Conservation (phyloP, 129 eudicot species). For the Saussurea involucrata region DNA sequence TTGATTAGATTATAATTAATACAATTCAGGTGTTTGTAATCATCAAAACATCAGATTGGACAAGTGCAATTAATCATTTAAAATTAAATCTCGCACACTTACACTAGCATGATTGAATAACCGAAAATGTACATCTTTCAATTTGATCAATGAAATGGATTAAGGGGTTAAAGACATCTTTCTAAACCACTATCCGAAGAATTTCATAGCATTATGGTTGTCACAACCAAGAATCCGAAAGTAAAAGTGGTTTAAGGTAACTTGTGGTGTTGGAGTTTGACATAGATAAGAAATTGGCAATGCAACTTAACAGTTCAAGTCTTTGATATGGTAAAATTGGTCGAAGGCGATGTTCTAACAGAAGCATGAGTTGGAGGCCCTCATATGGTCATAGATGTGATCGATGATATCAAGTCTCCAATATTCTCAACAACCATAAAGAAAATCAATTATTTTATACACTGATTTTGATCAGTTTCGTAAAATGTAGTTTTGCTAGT, state of each 20-base stretch:
- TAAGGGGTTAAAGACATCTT: too few species aligned
- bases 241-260: too few species aligned
- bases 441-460: too few species aligned
- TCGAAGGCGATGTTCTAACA: not conserved
- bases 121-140: not conserved
- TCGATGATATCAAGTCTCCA: too few species aligned
- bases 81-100: not conserved
- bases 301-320: too few species aligned
- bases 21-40: not conserved
- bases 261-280: too few species aligned
- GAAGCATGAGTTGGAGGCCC: not conserved
- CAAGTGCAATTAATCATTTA: not conserved
- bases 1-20: not conserved
- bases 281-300: not conserved
- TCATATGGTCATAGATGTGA: not conserved
- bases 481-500: not conserved
- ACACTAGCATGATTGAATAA: not conserved
- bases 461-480: not conserved
- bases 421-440: too few species aligned
- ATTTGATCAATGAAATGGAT: not conserved
- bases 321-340: too few species aligned
- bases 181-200: too few species aligned
- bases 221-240: too few species aligned
- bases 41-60: not conserved
- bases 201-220: too few species aligned